Percentiles rank a stretch among this genome's conserved stretches.
Evolutionary conservation across 2,329 filamentous ascomycete genomes (phyloP).

Genomic region (Clarireedia paspali): DNA sequence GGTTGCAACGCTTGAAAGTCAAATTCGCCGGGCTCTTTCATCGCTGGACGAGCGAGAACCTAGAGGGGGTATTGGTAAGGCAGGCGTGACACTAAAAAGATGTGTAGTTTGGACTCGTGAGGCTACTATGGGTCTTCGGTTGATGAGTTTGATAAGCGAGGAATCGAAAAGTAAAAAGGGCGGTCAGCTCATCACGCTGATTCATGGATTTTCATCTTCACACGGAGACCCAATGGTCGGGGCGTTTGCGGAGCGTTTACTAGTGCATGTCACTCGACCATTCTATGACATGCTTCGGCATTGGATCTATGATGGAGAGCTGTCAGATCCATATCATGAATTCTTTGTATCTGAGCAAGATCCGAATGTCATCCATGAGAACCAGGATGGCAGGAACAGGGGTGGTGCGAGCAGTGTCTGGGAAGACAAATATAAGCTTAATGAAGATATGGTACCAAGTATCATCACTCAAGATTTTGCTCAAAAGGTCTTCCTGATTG

Average conservation of each 20-base stretch:
- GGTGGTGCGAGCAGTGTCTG: conserved; percentile 80
- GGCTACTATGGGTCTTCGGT: conserved; percentile 85
- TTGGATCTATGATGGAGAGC: conserved; percentile 97
- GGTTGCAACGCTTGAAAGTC: conserved; percentile 85
- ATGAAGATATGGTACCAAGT: conserved; percentile 78
- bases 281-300: conserved; percentile 95
- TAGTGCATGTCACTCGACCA: conserved; percentile 80
- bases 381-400: conserved; percentile 41
- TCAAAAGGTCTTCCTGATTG: conserved; percentile 93
- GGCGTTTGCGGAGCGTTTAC: conserved; percentile 81
- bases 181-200: conserved; percentile 85
- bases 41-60: conserved; percentile 63
- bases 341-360: conserved; percentile 91
- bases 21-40: conserved; percentile 76
- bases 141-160: conserved; percentile 93
- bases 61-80: conserved; percentile 67
- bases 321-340: conserved; percentile 91
- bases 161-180: conserved; percentile 79
- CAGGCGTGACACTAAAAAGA: conserved; percentile 87
- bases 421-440: conserved; percentile 94
- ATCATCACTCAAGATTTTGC: conserved; percentile 93
- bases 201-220: conserved; percentile 86
- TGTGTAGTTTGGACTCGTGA: conserved; percentile 97
- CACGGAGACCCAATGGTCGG: conserved; percentile 94
- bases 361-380: conserved; percentile 36